Conservation (phyloP, 495 filamentous ascomycete species). For the Jackrogersella minutella region DNA sequence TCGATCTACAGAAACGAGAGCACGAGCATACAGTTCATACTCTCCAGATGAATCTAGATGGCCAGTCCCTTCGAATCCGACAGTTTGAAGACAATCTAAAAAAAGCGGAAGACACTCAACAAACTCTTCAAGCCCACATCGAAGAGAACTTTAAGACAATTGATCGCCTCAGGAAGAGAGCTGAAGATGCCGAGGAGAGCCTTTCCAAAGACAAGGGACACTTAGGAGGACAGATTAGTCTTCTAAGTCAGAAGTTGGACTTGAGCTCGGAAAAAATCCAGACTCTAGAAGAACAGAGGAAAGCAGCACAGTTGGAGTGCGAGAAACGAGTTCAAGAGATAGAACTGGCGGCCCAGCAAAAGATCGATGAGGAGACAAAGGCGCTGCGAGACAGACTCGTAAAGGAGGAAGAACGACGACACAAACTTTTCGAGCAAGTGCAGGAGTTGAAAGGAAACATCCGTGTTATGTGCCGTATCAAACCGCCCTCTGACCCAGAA, state of each 20-base stretch:
- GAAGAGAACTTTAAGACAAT: constrained; percentile 44
- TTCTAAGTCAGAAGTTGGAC: constrained; percentile 41
- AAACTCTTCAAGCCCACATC: constrained; percentile 37
- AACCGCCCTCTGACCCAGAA: constrained; percentile 68
- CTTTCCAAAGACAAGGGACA: constrained; percentile 47
- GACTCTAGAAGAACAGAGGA: constrained; percentile 72
- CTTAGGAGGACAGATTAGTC: constrained; percentile 45
- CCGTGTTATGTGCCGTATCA: constrained; percentile 95
- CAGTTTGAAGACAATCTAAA: constrained; percentile 34
- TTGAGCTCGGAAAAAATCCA: constrained; percentile 49
- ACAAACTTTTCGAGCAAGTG: constrained; percentile 96
- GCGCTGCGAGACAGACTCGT: constrained; percentile 76
- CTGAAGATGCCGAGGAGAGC: constrained; percentile 44
- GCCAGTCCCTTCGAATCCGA: constrained; percentile 29
- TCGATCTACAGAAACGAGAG: constrained; percentile 44
- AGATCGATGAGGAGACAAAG: constrained; percentile 42
- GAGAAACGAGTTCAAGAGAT: constrained; percentile 49
- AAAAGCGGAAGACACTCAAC: constrained; percentile 30
- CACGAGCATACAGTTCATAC: constrained; percentile 41
- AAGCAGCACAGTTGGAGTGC: constrained; percentile 62
- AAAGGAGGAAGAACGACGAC: constrained; percentile 86
- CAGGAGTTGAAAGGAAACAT: constrained; percentile 99
- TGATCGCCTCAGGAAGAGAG: constrained; percentile 43
- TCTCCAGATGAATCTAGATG: constrained; percentile 32
- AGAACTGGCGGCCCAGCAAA: constrained; percentile 43